phyloP scores from a whole-genome alignment of 768 basidiomycete species.

The Boletus tylopilopsis region DNA sequence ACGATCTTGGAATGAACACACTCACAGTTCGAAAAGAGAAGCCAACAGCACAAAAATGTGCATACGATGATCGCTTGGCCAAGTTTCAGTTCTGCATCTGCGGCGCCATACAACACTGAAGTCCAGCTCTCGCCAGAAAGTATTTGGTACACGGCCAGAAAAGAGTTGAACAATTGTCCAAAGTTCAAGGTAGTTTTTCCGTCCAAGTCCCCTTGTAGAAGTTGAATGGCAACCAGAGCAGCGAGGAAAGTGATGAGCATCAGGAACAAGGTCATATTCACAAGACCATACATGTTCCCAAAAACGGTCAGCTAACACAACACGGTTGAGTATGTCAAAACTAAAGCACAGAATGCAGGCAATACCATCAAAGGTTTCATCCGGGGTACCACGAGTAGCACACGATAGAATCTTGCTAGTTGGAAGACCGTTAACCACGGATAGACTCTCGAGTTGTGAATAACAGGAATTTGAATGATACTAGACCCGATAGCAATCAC shows the following conservation, averaged over 20 bases:
- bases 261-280: slow-evolving; percentile 91
- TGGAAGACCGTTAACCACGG: slow-evolving; percentile 91
- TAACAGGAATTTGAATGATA: slow-evolving; percentile 80
- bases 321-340: slow-evolving; percentile 5
- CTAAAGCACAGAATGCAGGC: neutral
- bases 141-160: slow-evolving; percentile 83
- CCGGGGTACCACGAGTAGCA: slow-evolving; percentile 84
- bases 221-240: slow-evolving; percentile 77
- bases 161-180: slow-evolving; percentile 78
- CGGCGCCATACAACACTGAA: slow-evolving; percentile 61
- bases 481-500: slow-evolving; percentile 70
- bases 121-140: slow-evolving; percentile 96
- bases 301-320: slow-evolving; percentile 71
- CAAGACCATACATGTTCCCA: slow-evolving; percentile 86
- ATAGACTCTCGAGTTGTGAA: slow-evolving; percentile 62
- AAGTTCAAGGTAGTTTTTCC: slow-evolving; percentile 61
- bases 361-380: slow-evolving; percentile 84
- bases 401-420: slow-evolving; percentile 83
- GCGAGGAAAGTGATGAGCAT: slow-evolving; percentile 83
- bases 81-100: slow-evolving; percentile 55
- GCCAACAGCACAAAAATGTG: slow-evolving; percentile 76
- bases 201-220: slow-evolving; percentile 79
- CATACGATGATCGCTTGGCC: slow-evolving; percentile 70
- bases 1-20: neutral
- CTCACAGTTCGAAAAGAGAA: slow-evolving; percentile 90